Evolutionary conservation across 345 rosid genomes (phyloP).

Genomic region (Balakata baccata): DNA sequence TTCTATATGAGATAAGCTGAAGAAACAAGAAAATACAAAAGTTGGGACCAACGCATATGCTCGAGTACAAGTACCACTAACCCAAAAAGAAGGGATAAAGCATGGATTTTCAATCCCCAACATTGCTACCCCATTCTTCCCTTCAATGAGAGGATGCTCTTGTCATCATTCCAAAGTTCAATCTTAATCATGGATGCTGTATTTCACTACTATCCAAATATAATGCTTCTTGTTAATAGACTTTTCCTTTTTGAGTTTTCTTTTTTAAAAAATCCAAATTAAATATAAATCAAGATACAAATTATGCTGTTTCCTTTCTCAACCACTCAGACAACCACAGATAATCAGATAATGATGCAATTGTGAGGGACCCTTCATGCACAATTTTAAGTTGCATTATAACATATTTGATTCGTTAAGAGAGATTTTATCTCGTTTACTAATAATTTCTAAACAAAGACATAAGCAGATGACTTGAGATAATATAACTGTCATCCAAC

Average conservation of each 20-base stretch:
- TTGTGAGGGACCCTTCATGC: too few relatives aligned
- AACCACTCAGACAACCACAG: background rate
- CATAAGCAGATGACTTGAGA: background rate
- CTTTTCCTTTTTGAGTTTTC: too few relatives aligned
- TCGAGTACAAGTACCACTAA: too few relatives aligned
- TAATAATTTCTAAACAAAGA: background rate
- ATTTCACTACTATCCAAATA: background rate
- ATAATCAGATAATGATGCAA: background rate
- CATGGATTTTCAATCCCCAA: constrained; percentile 17
- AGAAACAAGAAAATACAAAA: background rate
- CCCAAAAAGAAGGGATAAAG: constrained; percentile 25
- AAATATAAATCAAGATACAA: too few relatives aligned
- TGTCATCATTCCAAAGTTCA: background rate
- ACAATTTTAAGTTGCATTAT: too few relatives aligned
- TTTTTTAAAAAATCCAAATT: too few relatives aligned
- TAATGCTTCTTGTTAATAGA: background rate
- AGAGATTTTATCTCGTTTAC: background rate
- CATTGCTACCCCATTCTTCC: constrained; percentile 10
- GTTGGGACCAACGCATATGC: constrained; percentile 25
- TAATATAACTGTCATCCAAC: background rate
- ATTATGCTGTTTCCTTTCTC: background rate
- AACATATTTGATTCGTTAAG: background rate
- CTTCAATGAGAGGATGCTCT: background rate
- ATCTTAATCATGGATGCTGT: background rate
- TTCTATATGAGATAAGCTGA: background rate